phyloP scores from a whole-genome alignment of 768 basidiomycete genomes.

The Panellus pusillus region DNA sequence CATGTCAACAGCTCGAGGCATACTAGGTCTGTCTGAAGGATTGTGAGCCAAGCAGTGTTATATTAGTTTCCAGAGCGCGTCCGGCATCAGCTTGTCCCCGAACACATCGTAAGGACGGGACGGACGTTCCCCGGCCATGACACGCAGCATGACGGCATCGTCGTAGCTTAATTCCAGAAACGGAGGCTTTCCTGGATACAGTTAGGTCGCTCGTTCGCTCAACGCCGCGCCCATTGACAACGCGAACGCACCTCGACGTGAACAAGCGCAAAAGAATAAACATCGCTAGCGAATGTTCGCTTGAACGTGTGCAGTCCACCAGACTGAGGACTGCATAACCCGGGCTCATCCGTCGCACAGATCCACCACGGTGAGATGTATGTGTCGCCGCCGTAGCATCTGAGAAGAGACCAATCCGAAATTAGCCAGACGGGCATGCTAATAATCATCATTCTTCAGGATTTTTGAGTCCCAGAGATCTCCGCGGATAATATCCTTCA shows the following conservation, averaged over 20 bases:
- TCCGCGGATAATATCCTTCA: conserved; percentile 40
- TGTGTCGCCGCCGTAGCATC: conserved; percentile 25
- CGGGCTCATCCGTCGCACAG: conserved; percentile 28
- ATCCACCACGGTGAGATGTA: conserved; percentile 21
- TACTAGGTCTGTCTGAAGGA: conserved; percentile 15
- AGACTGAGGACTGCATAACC: conserved; percentile 23
- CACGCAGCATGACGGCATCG: conserved; percentile 22
- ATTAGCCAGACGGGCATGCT: conserved; percentile 26
- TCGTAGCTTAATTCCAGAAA: conserved; percentile 23
- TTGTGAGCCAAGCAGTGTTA: conserved; percentile 21
- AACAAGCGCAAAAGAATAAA: conserved; percentile 26
- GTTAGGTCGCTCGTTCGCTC: conserved; percentile 1
- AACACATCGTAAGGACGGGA: conserved; percentile 14
- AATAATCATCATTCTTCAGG: conserved; percentile 24
- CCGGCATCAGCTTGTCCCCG: conserved; percentile 12
- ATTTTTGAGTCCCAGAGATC: conserved; percentile 41
- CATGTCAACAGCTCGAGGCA: conserved; percentile 18
- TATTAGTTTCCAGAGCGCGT: conserved; percentile 19
- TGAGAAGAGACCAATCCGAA: conserved; percentile 28
- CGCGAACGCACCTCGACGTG: conserved; percentile 23
- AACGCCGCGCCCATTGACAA: neutral
- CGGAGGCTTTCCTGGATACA: conserved; percentile 23
- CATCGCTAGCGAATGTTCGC: conserved; percentile 25
- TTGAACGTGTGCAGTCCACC: conserved; percentile 19
- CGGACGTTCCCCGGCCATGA: conserved; percentile 22